Conservation (phyloP, 192 early-diverging fungal species). For the Backusella luteola region DNA sequence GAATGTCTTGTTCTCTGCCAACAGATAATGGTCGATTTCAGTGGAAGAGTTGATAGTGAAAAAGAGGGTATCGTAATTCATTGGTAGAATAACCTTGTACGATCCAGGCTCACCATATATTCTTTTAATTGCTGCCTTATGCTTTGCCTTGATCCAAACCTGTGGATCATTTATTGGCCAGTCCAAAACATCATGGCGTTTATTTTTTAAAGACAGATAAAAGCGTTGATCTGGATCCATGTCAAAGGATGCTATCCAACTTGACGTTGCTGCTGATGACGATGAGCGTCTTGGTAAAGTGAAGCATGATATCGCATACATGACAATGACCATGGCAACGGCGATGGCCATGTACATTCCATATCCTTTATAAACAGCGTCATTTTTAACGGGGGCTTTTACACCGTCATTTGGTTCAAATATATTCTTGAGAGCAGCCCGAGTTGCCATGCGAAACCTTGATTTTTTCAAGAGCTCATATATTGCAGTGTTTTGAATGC, state of each 20-base stretch:
- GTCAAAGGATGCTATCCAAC: neutral
- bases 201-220: neutral
- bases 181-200: neutral
- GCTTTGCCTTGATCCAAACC: neutral
- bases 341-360: too few species aligned
- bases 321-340: too few species aligned
- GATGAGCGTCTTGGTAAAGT: too few species aligned
- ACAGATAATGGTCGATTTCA: neutral
- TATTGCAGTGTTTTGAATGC: constrained; percentile 9
- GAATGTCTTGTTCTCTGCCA: neutral
- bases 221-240: neutral
- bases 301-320: too few species aligned
- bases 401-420: neutral
- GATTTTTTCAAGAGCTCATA: constrained; percentile 19
- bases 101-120: neutral
- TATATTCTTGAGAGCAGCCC: neutral
- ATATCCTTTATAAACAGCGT: too few species aligned
- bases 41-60: neutral
- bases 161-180: neutral
- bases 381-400: neutral
- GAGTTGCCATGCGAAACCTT: constrained; percentile 8
- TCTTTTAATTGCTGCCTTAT: neutral
- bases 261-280: too few species aligned
- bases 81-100: neutral
- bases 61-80: neutral